phyloP scores from a whole-genome alignment of 2,329 filamentous ascomycete species.

The Cordyceps javanica region DNA sequence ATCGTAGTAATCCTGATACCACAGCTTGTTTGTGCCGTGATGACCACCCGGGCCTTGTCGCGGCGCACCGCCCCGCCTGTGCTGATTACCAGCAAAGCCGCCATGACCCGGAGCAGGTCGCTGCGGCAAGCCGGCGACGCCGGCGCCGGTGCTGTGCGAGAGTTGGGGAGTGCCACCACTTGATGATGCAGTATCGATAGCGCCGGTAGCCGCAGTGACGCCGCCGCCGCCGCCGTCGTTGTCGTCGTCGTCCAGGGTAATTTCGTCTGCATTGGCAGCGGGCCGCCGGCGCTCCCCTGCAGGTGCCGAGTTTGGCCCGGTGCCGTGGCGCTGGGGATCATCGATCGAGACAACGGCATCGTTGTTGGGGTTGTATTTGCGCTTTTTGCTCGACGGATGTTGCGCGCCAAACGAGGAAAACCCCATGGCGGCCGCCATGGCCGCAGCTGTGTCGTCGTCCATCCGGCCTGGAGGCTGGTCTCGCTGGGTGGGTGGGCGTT shows the following conservation, averaged over 20 bases:
- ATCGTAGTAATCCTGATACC: constrained; percentile 65
- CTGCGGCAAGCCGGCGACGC: constrained; percentile 27
- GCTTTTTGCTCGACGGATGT: constrained; percentile 52
- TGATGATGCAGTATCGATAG: background rate
- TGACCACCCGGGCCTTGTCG: constrained; percentile 9
- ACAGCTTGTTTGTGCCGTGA: constrained; percentile 29
- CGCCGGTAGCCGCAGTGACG: background rate
- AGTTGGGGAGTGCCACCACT: constrained; percentile 12
- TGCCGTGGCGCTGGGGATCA: constrained; percentile 25
- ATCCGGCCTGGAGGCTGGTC: background rate
- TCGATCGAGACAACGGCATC: constrained; percentile 36
- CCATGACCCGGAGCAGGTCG: constrained; percentile 21
- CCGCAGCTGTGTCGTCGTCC: constrained; percentile 32
- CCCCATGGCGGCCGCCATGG: constrained; percentile 64
- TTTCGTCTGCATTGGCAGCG: constrained; percentile 38
- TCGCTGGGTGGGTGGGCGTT: background rate
- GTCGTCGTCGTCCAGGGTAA: constrained; percentile 35
- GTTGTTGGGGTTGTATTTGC: constrained; percentile 55
- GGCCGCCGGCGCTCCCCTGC: constrained; percentile 21
- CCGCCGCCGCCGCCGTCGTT: constrained; percentile 9
- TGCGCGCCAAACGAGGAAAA: constrained; percentile 64
- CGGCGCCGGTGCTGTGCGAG: constrained; percentile 26
- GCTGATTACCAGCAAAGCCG: constrained; percentile 11
- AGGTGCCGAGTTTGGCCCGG: constrained; percentile 32
- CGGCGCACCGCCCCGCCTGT: constrained; percentile 21